A percentile compares a stretch with the other conserved stretches of the same genome.
Conservation (phyloP, 2,329 filamentous ascomycete genomes). For the Penicillium sp. region DNA sequence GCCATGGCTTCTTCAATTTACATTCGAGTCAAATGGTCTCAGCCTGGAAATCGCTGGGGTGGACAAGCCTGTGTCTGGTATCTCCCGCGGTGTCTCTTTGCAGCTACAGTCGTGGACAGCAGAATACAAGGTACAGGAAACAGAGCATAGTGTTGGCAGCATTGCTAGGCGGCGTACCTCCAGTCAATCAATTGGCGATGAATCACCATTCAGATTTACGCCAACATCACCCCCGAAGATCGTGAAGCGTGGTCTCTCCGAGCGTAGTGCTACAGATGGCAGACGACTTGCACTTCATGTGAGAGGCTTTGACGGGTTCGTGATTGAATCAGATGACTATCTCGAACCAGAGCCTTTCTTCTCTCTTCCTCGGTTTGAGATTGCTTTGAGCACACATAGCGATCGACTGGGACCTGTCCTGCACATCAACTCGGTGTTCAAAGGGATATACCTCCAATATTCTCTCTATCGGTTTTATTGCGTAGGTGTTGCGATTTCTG, state of each 20-base stretch:
- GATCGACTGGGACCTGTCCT: slow-evolving; percentile 86
- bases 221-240: slow-evolving; percentile 51
- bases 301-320: slow-evolving; percentile 82
- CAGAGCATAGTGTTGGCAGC: slow-evolving; percentile 54
- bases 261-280: slow-evolving; percentile 68
- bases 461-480: slow-evolving; percentile 94
- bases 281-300: slow-evolving; percentile 78
- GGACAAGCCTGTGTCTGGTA: slow-evolving; percentile 77
- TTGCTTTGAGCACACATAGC: slow-evolving; percentile 80
- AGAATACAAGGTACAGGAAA: slow-evolving; percentile 82
- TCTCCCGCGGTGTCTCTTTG: slow-evolving; percentile 78
- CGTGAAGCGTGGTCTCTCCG: slow-evolving; percentile 52
- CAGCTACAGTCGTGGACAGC: slow-evolving; percentile 86
- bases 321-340: slow-evolving; percentile 82
- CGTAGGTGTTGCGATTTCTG: slow-evolving; percentile 75
- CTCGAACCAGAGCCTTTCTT: slow-evolving; percentile 86
- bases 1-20: slow-evolving; percentile 78
- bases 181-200: slow-evolving; percentile 70
- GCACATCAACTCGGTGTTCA: slow-evolving; percentile 79
- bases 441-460: slow-evolving; percentile 79
- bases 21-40: slow-evolving; percentile 84
- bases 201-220: slow-evolving; percentile 56
- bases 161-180: slow-evolving; percentile 69
- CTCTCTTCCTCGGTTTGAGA: slow-evolving; percentile 80
- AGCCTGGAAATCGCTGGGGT: slow-evolving; percentile 88